Evolutionary conservation across 495 filamentous ascomycete species (phyloP).

Genomic region (Trypethelium eluteriae): DNA sequence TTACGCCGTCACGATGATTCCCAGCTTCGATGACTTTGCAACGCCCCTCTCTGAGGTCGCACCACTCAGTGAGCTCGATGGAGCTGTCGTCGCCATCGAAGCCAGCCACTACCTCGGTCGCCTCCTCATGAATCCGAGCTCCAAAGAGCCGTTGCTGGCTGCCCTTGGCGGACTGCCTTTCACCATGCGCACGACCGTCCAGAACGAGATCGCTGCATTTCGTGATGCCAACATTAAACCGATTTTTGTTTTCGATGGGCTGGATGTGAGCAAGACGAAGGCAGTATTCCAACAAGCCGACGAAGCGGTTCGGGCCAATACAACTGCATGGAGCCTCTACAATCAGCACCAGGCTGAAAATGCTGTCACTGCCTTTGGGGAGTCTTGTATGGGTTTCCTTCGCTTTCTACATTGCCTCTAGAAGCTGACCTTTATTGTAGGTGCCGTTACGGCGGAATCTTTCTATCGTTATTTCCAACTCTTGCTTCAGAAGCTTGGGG

Average conservation of each 20-base stretch:
- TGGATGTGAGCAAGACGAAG: slow-evolving; percentile 47
- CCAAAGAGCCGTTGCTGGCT: slow-evolving; percentile 76
- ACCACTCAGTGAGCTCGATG: slow-evolving; percentile 56
- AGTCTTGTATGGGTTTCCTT: slow-evolving; percentile 53
- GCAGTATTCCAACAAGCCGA: slow-evolving; percentile 38
- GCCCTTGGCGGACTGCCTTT: slow-evolving; percentile 88
- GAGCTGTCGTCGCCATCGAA: slow-evolving; percentile 73
- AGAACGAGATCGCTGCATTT: slow-evolving; percentile 64
- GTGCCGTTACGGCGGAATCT: slow-evolving; percentile 23
- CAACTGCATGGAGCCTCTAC: slow-evolving; percentile 79
- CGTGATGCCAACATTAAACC: slow-evolving; percentile 55
- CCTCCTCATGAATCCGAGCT: slow-evolving; percentile 57
- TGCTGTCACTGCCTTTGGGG: slow-evolving; percentile 74
- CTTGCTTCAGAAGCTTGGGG: slow-evolving; percentile 57
- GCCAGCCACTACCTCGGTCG: slow-evolving; percentile 78
- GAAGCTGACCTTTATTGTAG: slow-evolving; percentile 14
- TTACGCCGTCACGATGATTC: neutral
- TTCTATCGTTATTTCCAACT: slow-evolving; percentile 47
- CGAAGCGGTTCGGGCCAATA: slow-evolving; percentile 31
- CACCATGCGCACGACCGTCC: slow-evolving; percentile 59
- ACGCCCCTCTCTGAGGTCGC: slow-evolving; percentile 9
- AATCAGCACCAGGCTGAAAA: slow-evolving; percentile 67
- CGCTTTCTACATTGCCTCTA: neutral
- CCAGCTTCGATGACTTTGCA: slow-evolving; percentile 4
- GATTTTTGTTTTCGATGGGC: slow-evolving; percentile 84